Percentiles rank a stretch among this genome's conserved stretches.
Conservation (phyloP, 78 protist genomes). For the Anaeramoeba ignava region DNA sequence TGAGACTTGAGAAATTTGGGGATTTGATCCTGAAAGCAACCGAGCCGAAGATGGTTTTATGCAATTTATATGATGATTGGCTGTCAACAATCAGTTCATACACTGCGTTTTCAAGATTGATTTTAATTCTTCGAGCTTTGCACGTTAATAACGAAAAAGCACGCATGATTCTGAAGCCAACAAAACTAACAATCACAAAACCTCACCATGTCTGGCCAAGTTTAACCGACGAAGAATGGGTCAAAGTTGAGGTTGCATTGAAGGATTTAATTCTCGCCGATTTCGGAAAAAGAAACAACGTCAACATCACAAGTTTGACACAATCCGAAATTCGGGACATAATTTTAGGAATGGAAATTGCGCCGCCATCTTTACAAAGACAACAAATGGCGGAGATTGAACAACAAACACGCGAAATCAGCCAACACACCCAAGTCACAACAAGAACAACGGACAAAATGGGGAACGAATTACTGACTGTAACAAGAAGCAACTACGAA, state of each 20-base stretch:
- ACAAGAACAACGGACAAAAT: constrained; percentile 73
- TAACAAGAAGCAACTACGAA: constrained; percentile 84
- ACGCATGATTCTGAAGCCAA: constrained; percentile 81
- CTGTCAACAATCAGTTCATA: constrained; percentile 64
- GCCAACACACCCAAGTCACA: constrained; percentile 66
- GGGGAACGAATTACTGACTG: constrained; percentile 89
- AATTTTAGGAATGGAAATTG: constrained; percentile 98
- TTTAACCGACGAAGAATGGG: constrained; percentile 94
- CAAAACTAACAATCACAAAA: constrained; percentile 69
- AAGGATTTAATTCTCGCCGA: constrained; percentile 97
- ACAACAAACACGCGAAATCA: constrained; percentile 60
- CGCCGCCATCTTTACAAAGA: constrained; percentile 93
- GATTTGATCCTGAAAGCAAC: constrained; percentile 94
- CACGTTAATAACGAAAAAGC: constrained; percentile 84
- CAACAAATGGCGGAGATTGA: constrained; percentile 94
- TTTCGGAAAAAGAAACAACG: constrained; percentile 95
- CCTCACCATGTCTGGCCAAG: constrained; percentile 98
- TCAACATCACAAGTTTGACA: constrained; percentile 87
- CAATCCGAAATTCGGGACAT: constrained; percentile 96
- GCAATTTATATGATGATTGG: constrained; percentile 99
- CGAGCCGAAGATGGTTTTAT: constrained; percentile 91
- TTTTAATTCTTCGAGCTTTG: constrained; percentile 90
- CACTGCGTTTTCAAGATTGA: constrained; percentile 94
- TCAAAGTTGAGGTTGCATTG: constrained; percentile 77
- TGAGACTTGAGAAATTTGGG: constrained; percentile 92